Percentiles rank a stretch among this genome's conserved stretches.
These are phyloP conservation scores for Inonotus obliquus DNA, from an alignment of 1,284 basidiomycete species.

Conservation along the genomic window DNA sequence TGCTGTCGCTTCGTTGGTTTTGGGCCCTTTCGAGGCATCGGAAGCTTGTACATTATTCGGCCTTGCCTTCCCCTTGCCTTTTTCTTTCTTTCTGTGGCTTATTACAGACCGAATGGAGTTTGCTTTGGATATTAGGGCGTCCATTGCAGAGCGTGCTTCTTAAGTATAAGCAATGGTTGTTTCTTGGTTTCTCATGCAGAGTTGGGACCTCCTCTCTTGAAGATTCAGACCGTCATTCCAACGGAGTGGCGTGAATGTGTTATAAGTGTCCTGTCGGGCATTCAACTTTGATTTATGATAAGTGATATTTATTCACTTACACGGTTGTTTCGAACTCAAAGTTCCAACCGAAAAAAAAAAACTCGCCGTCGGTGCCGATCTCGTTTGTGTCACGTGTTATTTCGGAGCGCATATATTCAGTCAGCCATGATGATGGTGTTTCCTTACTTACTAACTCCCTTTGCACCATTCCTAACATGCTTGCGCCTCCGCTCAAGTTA, in stretches of 20 bases:
- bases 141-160: constrained; percentile 40
- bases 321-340: no score
- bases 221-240: neutral
- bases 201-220: neutral
- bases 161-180: neutral
- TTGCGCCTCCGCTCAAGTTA: constrained; percentile 76
- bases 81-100: constrained; percentile 25
- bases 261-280: no score
- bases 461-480: constrained; percentile 16
- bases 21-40: constrained; percentile 19
- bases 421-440: neutral
- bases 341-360: no score
- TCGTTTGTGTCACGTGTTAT: neutral
- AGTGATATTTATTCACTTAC: no score
- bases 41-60: constrained; percentile 7
- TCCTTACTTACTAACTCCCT: neutral
- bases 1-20: constrained; percentile 36
- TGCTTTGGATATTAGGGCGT: constrained; percentile 67
- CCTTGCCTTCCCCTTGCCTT: constrained; percentile 29
- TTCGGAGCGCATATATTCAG: neutral
- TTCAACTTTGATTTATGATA: no score
- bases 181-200: neutral
- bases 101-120: constrained; percentile 49
- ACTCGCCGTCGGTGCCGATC: neutral
- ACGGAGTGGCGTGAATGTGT: no score